Base-by-base conservation (phyloP, 2,329 filamentous ascomycete species). In the Neophaeococcomyces aloes region DNA sequence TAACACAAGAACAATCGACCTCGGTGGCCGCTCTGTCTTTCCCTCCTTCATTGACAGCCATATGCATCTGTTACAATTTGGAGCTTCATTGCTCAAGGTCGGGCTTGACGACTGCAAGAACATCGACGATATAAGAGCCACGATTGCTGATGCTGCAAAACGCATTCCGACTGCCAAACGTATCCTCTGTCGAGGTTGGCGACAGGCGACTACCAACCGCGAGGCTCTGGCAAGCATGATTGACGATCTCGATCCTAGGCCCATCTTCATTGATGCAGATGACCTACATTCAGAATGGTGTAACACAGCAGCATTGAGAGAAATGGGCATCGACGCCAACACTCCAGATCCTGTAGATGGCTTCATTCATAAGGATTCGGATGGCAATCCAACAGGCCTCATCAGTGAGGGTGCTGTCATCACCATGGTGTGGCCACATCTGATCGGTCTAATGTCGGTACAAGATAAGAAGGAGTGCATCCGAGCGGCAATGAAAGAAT, bases 261-360 rank as follows among this genome's bases (percentile, higher is more conserved):
- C 69, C 0, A 69, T 72, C 30, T 70, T 63, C 46, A 65, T 72
- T 37, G 66, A 71, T 25, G 60, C 68, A 0, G 65, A 67, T 30
- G 68, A 71, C 44, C 53, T 72, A 11, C 69, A 72, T 52, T 71
- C 67, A 0, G 62, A 61, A 29, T 72, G 69, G 69, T 71, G 67
- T 48, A 71, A 66, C 47, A 65, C 60, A 18, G 61, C 67, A 2
- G 69, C 67, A 1, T 53, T 72, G 13, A 49, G 60, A 29, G 69
- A 70, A 48, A 60, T 71, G 53, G 61, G 60, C 0, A 57, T 65
- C 2, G 54, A 65, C 23, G 53, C 59, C 1, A 59, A 64, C 49
- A 67, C 67, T 64, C 50, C 61, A 5, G 62, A 67, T 42, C 63
- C 66, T 0, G 60, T 63, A 0, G 69, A 68, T 7, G 69, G 69